Percentiles rank a stretch among this genome's conserved stretches.
Evolutionary conservation across 148 eudicot species (phyloP).

Genomic region (Heliamphora exappendiculata): DNA sequence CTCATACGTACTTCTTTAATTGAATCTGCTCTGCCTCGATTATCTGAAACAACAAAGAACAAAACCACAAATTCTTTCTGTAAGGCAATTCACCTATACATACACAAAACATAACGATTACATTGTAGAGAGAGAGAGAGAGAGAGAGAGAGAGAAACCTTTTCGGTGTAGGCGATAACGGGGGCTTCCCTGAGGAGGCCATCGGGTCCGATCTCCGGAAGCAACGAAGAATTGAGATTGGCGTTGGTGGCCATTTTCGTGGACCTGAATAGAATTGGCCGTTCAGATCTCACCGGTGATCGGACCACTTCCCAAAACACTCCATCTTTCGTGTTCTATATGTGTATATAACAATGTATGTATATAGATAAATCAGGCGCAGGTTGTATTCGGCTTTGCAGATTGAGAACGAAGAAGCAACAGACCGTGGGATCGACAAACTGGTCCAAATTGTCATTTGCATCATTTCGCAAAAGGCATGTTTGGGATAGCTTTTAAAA

Average conservation of each 20-base stretch:
- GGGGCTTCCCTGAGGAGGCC: constrained; percentile 74
- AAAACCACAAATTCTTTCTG: not conserved
- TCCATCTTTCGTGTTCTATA: too few relatives aligned
- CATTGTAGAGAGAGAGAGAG: not conserved
- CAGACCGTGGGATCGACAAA: not conserved
- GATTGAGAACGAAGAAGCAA: not conserved
- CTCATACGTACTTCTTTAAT: constrained; percentile 47
- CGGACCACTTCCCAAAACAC: not conserved
- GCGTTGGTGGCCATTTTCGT: constrained; percentile 29
- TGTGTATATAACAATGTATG: not conserved
- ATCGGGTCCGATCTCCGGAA: constrained; percentile 76
- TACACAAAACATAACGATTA: not conserved
- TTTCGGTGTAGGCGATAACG: constrained; percentile 84
- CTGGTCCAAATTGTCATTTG: not conserved
- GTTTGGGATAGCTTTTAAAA: too few relatives aligned
- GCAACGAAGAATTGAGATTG: constrained; percentile 21
- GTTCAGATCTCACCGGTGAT: constrained; percentile 12
- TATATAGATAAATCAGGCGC: not conserved
- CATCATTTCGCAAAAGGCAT: too few relatives aligned
- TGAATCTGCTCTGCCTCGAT: constrained; percentile 71
- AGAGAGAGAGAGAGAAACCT: constrained; percentile 39
- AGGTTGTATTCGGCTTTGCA: not conserved
- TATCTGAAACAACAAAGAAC: constrained; percentile 29
- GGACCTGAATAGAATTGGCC: not conserved
- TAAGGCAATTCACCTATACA: not conserved